Base-by-base conservation (phyloP, 352 stramenopile species). In the Phytophthora agathidicida region DNA sequence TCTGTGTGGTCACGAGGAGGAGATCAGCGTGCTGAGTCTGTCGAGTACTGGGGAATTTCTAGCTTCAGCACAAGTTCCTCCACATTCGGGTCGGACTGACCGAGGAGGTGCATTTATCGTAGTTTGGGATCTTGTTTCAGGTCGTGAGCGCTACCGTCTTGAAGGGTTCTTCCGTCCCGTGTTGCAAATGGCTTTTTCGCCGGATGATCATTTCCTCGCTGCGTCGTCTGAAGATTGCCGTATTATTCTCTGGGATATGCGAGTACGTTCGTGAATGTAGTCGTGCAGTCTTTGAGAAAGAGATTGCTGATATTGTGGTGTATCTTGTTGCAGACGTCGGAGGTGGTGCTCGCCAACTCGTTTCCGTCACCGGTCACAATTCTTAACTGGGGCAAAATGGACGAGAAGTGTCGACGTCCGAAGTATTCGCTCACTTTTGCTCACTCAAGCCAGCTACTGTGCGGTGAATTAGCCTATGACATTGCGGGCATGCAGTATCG, bases 401-500 rank as follows among this genome's bases (percentile, higher is more conserved):
- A 89, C 26, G 80, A 91, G 62, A 91, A 91, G 45, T 73, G 65
- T 13, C 73, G 80, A 0, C 80, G 80, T 1, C 80, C 81, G 5
- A 91, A 88, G 62, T 90, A 93, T 58, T 58, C 60, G 24, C 65
- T 93, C 37, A 73, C 75, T 3, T 75, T 93, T 60, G 82, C 84
- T 20, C 71, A 88, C 61, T 82, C 78, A 13, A 90, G 78, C 27
- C 82, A 93, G 50, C 56, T 91, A 16, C 51, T 87, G 9, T 57
- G 72, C 23, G 81, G 74, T 26, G 76, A 91, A 24, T 60, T 91
- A 43, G 80, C 79, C 3, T 92, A 88, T 59, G 81, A 91, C 48
- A 89, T 93, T 42, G 56, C 59, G 3, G 80, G 74, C 49, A 93
- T 93, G 82, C 82, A 93, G 53, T 93, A 91, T 58, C 72, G 71